Percentiles rank a stretch among this genome's conserved stretches.
Evolutionary conservation across 306 rosid genomes (phyloP).

Genomic region (Vigna reflexopilosa): DNA sequence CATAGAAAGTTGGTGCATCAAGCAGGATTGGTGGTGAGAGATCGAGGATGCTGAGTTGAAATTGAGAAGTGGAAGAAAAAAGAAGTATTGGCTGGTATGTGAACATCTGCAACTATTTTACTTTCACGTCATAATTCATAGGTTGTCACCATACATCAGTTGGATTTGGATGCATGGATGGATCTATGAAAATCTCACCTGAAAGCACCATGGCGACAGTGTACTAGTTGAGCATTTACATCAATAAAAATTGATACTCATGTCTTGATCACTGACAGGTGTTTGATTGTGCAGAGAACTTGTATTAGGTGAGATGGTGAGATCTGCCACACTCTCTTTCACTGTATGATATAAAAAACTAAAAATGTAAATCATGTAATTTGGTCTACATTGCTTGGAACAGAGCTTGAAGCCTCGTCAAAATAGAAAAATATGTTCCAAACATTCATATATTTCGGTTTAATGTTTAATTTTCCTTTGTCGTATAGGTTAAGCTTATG

Average conservation of each 20-base stretch:
- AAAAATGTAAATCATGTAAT: background rate
- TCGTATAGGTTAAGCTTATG: background rate
- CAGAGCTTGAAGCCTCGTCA: background rate
- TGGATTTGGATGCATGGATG: background rate
- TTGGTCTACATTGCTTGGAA: background rate
- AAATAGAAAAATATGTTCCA: background rate
- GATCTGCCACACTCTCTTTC: background rate
- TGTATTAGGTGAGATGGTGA: background rate
- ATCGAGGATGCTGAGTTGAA: background rate
- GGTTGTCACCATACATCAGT: background rate
- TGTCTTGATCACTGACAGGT: background rate
- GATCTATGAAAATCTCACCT: background rate
- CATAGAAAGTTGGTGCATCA: background rate
- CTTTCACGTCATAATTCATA: background rate
- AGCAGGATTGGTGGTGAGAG: background rate
- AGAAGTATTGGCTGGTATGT: background rate
- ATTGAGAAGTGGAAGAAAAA: background rate
- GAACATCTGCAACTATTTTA: background rate
- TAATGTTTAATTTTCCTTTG: background rate
- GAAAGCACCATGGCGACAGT: background rate
- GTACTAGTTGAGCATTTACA: background rate
- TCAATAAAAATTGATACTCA: conserved; percentile 2
- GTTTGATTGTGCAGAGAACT: background rate
- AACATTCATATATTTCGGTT: background rate
- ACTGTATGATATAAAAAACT: background rate